phyloP scores from a whole-genome alignment of 495 filamentous ascomycete species.

The Daldinia loculata region DNA sequence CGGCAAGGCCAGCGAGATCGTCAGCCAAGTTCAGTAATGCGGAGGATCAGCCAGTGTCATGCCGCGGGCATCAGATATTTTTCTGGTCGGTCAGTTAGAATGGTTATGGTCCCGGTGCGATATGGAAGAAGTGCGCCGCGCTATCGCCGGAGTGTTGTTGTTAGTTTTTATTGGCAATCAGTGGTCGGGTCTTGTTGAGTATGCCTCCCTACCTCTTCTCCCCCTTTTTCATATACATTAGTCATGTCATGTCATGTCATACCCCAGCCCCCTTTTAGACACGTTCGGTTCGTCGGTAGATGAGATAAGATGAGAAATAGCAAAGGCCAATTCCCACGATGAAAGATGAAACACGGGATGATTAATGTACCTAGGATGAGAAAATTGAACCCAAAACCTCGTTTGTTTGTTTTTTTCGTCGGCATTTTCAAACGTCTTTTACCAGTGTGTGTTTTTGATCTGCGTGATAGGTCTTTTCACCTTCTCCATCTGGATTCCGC shows the following conservation, averaged over 20 bases:
- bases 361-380: slow-evolving; percentile 38
- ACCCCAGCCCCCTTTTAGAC: slow-evolving; percentile 37
- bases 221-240: slow-evolving; percentile 19
- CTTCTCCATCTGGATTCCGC: background rate
- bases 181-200: slow-evolving; percentile 27
- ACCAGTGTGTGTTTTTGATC: background rate
- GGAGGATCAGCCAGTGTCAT: background rate
- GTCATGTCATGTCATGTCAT: slow-evolving; percentile 37
- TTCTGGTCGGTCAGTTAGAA: slow-evolving; percentile 11
- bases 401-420: background rate
- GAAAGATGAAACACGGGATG: slow-evolving; percentile 23
- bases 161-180: slow-evolving; percentile 15
- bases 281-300: slow-evolving; percentile 24
- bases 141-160: slow-evolving; percentile 15
- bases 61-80: slow-evolving; percentile 1
- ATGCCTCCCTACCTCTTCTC: slow-evolving; percentile 1
- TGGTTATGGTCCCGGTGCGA: slow-evolving; percentile 8
- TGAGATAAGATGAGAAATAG: slow-evolving; percentile 25
- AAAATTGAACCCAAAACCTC: slow-evolving; percentile 20
- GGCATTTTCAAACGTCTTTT: background rate
- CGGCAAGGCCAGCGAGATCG: slow-evolving; percentile 89
- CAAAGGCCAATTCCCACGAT: slow-evolving; percentile 10
- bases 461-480: background rate
- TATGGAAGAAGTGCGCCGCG: background rate
- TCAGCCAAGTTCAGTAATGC: slow-evolving; percentile 88